phyloP scores from a whole-genome alignment of 1,284 basidiomycete species.

The Trichosporon ovoides region DNA sequence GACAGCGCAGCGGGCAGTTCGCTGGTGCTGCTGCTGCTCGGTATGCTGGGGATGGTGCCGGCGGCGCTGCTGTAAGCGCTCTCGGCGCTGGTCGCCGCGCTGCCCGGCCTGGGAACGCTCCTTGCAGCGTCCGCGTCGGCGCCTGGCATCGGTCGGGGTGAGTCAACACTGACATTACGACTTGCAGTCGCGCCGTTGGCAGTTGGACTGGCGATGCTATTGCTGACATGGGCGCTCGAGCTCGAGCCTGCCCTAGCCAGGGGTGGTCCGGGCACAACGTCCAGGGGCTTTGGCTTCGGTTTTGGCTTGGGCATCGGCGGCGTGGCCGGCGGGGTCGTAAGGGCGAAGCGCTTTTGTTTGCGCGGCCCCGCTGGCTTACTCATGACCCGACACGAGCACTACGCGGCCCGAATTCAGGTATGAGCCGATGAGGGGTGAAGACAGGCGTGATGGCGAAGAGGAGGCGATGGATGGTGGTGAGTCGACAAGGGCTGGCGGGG shows the following conservation, averaged over 20 bases:
- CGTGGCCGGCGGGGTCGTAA: slow-evolving; percentile 3
- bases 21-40: slow-evolving; percentile 10
- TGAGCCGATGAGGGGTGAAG: background rate
- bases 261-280: slow-evolving; percentile 14
- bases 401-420: too few relatives aligned
- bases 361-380: slow-evolving; percentile 6
- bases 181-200: background rate
- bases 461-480: background rate
- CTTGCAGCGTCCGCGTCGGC: background rate
- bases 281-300: background rate
- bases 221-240: slow-evolving; percentile 2
- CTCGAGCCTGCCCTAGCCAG: slow-evolving; percentile 16
- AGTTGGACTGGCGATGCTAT: background rate
- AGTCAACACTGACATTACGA: slow-evolving; percentile 4
- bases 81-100: background rate
- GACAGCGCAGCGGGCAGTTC: slow-evolving; percentile 13
- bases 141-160: background rate
- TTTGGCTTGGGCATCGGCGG: background rate
- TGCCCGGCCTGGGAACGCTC: background rate
- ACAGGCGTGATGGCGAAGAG: background rate
- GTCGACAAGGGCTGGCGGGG: background rate
- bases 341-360: slow-evolving; percentile 2
- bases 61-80: background rate
- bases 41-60: background rate
- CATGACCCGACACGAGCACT: slow-evolving; percentile 4